Base-by-base conservation (phyloP, 1,284 basidiomycete species). In the Fomitopsis palustris region DNA sequence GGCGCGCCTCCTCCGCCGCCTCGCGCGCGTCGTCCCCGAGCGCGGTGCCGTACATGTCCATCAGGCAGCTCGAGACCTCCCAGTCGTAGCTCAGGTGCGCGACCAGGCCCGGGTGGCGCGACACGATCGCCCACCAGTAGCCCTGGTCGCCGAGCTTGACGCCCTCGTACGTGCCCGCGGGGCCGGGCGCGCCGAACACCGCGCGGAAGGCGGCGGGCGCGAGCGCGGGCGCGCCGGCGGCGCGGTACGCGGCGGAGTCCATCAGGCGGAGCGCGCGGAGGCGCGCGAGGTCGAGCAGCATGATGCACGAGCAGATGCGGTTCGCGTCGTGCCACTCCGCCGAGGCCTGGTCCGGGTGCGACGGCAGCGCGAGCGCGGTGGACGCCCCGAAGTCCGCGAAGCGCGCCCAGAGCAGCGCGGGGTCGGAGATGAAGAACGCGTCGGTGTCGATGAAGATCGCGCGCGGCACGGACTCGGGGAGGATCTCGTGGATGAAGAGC, bases 91-190 rank as follows among this genome's bases (percentile, higher is more conserved):
- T 71, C 55, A 81, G 67, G 52, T 75, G 78, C 62, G 76, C 69
- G 57, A 77, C 77, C 9, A 80, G 63, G 29, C 78, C 75, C 8
- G 70, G 70, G 37, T 70, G 70, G 58, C 77, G 68, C 61, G 74
- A 73, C 21, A 80, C 74, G 61, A 82, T 79, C 42, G 79, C 79
- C 78, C 79, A 82, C 78, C 78, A 81, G 62, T 79, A 82, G 4
- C 78, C 78, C 66, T 82, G 79, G 67, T 81, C 80, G 52, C 79
- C 79, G 23, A 82, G 72, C 35, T 74, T 75, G 6, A 79, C 79
- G 62, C 76, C 75, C 55, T 74, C 66, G 60, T 78, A 80, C 21
- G 72, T 73, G 5, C 77, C 75, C 8, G 70, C 66, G 14, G 69
- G 67, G 14, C 70, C 74, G 2, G 78, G 78, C 14, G 67, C 57